Evolutionary conservation across 306 rosid genomes (phyloP).

Genomic region (Malus orientalis): DNA sequence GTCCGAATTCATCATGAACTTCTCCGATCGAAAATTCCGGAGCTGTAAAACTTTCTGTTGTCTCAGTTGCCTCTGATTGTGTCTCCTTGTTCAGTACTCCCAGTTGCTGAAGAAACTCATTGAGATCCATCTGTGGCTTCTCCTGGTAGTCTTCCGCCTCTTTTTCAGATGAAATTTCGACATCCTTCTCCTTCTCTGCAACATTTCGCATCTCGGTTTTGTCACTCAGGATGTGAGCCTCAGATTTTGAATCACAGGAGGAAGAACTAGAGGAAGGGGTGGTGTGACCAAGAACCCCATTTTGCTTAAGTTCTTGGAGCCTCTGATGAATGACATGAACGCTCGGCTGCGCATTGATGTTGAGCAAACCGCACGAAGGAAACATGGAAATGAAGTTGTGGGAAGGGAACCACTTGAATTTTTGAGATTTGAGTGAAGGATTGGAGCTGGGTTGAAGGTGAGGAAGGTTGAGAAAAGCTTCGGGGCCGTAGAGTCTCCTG

Average conservation of each 20-base stretch:
- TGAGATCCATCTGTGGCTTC: slow-evolving; percentile 94
- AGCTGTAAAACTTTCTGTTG: slow-evolving; percentile 26
- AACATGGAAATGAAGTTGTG: slow-evolving; percentile 84
- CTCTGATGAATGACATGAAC: slow-evolving; percentile 91
- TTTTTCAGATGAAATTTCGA: slow-evolving; percentile 21
- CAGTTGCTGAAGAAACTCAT: slow-evolving; percentile 92
- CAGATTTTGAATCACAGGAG: slow-evolving; percentile 34
- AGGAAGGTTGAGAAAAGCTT: slow-evolving; percentile 92
- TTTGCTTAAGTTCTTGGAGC: slow-evolving; percentile 72
- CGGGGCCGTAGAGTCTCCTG: slow-evolving; percentile 81
- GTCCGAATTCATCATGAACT: slow-evolving; percentile 36
- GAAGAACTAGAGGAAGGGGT: slow-evolving; percentile 34
- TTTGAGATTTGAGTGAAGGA: slow-evolving; percentile 37
- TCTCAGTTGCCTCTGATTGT: slow-evolving; percentile 29
- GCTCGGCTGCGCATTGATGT: slow-evolving; percentile 85
- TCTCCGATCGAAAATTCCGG: slow-evolving; percentile 37
- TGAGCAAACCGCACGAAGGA: slow-evolving; percentile 70
- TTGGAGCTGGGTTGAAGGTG: slow-evolving; percentile 43
- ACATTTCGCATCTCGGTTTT: slow-evolving; percentile 14
- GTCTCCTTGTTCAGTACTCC: slow-evolving; percentile 60
- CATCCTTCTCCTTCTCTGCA: slow-evolving; percentile 20
- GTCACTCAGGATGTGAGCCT: slow-evolving; percentile 13
- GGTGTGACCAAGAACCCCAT: slow-evolving; percentile 29
- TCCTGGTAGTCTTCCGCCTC: slow-evolving; percentile 36
- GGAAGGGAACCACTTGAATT: slow-evolving; percentile 87